Base-by-base conservation (phyloP, 805 yeast genomes). In the Pichia pseudocactophila region DNA sequence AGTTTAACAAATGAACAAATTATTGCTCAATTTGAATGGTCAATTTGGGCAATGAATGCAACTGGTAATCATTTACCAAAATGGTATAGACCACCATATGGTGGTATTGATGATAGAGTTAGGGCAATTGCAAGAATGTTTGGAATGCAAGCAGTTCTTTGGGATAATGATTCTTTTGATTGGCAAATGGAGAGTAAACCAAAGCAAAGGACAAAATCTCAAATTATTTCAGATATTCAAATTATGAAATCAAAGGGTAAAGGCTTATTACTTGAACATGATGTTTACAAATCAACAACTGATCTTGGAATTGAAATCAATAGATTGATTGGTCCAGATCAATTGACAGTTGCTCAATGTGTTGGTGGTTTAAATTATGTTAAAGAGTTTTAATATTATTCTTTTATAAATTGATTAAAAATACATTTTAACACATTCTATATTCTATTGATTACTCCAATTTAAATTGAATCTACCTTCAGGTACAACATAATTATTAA, bases 31-130 rank as follows among this genome's bases (percentile, higher is more conserved):
- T 64, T 90, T 31, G 81, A 89, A 61, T 90, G 98, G 98, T 80
- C 94, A 2, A 78, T 87, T 27, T 90, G 97, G 97, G 96, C 97
- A 5, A 85, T 89, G 88, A 89, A 90, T 64, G 96, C 96, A 1
- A 88, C 97, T 0, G 84, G 86, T 0, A 69, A 79, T 22, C 89
- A 88, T 54, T 58, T 84, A 9, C 98, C 98, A 7, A 82, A 81
- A 55, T 90, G 90, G 84, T 90, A 84, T 60, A 73, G 98, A 51
- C 98, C 98, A 0, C 98, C 98, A 1, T 90, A 86, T 57, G 98
- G 97, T 1, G 97, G 95, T 0, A 70, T 86, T 28, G 98, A 90
- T 63, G 81, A 88, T 58, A 67, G 97, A 41, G 82, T 90, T 1
- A 67, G 97, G 44, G 65, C 79, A 2, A 84, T 90, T 42, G 73